Base-by-base conservation (phyloP, 1,284 basidiomycete species). In the Trametes pubescens region DNA sequence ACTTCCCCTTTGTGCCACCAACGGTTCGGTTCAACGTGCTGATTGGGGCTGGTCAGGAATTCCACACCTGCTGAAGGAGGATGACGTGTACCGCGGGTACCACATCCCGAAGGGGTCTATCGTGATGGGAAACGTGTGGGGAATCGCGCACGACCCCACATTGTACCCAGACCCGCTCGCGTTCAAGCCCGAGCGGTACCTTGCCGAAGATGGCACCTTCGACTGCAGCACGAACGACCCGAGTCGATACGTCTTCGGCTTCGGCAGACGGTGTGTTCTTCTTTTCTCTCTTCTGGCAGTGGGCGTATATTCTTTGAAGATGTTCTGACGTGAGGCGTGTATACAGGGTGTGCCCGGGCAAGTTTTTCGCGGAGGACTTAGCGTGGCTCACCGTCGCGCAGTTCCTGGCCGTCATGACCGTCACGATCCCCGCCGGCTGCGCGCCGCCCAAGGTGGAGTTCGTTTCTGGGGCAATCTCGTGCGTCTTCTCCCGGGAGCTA, bases 91-190 rank as follows among this genome's bases (percentile, higher is more conserved):
- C 40, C 64, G 68, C 16, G 69, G 68, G 4, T 69, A 67, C 53
- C 35, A 66, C 29, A 65, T 74, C n/a, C 72, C 71, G 11, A 63
- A 66, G 22, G 67, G 64, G 11, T 53, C 67, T 18, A 62, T 63
- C 7, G 47, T 73, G 29, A 60, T 74, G 38, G 64, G 71, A 21
- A 74, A 74, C 56, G 59, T 60, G 10, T 73, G 73, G 72, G 65
- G 65, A 4, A 59, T 74, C n/a, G 64, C 64, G 34, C 71, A 69
- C 59, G 71, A 73, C 56, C 62, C 69, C 4, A 47, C 49, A 24
- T 51, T 59, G 24, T 73, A 67, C 57, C 62, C 65, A 3, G 62
- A 71, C 6, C 72, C 71, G 24, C 61, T 63, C 37, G 26, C 21
- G 14, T 72, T 72, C 57, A 65, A 60, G 48, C 72, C 71, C 9